Evolutionary conservation across 257 asterid species (phyloP).

Genomic region (Solanum gracilifrons): DNA sequence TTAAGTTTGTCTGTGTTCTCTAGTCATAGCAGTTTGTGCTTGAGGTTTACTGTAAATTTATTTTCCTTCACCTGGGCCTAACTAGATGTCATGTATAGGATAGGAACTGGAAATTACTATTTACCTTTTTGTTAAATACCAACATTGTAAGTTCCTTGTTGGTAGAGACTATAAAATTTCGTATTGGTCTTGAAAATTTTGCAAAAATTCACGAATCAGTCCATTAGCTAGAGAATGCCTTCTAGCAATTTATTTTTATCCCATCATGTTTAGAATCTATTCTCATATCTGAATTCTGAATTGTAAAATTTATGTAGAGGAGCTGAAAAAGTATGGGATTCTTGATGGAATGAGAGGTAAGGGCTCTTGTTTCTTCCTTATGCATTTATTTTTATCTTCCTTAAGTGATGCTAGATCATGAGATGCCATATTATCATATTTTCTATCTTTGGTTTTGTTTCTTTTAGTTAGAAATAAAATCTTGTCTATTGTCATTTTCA

Average conservation of each 20-base stretch:
- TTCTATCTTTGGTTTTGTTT: background rate
- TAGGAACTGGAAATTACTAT: background rate
- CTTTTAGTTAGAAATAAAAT: background rate
- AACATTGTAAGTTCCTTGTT: background rate
- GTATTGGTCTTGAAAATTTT: background rate
- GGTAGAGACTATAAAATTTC: background rate
- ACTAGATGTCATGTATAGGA: background rate
- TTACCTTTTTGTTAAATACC: background rate
- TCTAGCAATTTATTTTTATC: background rate
- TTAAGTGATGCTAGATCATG: background rate
- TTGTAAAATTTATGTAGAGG: conserved; percentile 51
- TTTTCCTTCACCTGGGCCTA: background rate
- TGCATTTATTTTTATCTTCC: background rate
- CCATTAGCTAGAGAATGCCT: background rate
- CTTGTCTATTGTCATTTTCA: background rate
- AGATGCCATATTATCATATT: background rate
- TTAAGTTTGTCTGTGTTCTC: background rate
- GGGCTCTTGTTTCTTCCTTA: conserved; percentile 2
- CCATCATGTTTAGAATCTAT: background rate
- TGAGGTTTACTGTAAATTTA: background rate
- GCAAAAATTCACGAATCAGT: background rate
- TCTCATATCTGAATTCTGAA: conserved; percentile 7
- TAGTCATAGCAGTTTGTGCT: background rate
- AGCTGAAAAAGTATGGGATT: conserved; percentile 69
- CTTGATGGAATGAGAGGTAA: conserved; percentile 63